Evolutionary conservation across 129 eudicot genomes (phyloP).

Genomic region (Centrapalus pauciflorus): DNA sequence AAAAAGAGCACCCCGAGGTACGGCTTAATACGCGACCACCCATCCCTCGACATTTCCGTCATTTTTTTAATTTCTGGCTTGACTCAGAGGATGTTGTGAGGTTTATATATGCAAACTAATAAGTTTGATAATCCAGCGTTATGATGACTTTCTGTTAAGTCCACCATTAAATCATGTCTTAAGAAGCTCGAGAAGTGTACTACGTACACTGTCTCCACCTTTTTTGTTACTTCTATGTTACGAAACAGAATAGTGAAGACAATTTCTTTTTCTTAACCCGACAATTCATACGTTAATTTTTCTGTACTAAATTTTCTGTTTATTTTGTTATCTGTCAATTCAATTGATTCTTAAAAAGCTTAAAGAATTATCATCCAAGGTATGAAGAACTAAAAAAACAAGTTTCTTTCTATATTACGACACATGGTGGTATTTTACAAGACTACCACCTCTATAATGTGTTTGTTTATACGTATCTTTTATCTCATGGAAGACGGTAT

Average conservation of each 20-base stretch:
- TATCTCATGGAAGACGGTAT: conserved; percentile 5
- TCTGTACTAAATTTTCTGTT: conserved; percentile 16
- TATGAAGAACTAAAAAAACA: background rate
- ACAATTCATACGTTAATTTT: conserved; percentile 12
- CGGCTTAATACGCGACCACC: conserved; percentile 34
- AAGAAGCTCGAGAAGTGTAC: conserved; percentile 14
- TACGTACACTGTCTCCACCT: conserved; percentile 15
- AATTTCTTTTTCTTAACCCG: conserved; percentile 29
- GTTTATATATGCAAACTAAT: conserved; percentile 10
- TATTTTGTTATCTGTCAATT: conserved; percentile 18
- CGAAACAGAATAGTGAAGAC: conserved; percentile 12
- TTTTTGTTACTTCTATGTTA: conserved; percentile 25
- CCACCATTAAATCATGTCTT: conserved; percentile 10
- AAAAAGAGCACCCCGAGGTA: conserved; percentile 53
- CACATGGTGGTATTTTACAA: conserved; percentile 14
- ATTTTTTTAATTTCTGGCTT: conserved; percentile 9
- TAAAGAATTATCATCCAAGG: background rate
- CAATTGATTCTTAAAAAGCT: background rate
- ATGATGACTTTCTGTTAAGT: background rate
- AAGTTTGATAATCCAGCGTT: background rate
- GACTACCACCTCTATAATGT: conserved; percentile 20
- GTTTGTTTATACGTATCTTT: conserved; percentile 14
- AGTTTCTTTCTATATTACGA: background rate
- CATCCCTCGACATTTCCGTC: conserved; percentile 18
- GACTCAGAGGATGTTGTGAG: background rate